Base-by-base conservation (phyloP, 176 grass and related monocot genomes). In the Melocanna baccifera region DNA sequence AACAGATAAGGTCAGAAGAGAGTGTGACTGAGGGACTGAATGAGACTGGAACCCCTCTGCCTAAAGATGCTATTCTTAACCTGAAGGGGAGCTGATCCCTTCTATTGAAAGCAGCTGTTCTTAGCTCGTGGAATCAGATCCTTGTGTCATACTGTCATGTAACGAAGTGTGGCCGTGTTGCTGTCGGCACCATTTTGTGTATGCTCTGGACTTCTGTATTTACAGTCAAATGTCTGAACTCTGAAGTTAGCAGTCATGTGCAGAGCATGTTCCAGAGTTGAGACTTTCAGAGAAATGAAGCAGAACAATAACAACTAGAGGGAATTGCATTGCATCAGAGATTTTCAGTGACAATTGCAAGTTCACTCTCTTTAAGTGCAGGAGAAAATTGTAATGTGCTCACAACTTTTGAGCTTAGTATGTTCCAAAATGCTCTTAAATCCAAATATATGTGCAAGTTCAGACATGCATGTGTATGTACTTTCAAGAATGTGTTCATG, bases 31-130 rank as follows among this genome's bases (percentile, higher is more conserved):
- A 85, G 9, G 46, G 48, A 68, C 41, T 40, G 57, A 80, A 50
- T 79, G 75, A 59, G 76, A 85, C 29, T 9, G 19, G n/a, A 48
- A 64, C 29, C n/a, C 64, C 66, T 82, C 53, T 82, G 56, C 84
- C 57, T 39, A 78, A 82, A 82, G 72, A 82, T 86, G 78, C 72
- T 86, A 78, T 42, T 86, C 79, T 73, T 48, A 52, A 87, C 56
- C 30, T 48, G 48, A 78, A 37, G 59, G 36, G 73, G 57, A 29
- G 67, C 15, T 57, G 39, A 67, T 90, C 48, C 57, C 55, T 77
- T 64, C 74, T 61, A 70, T 68, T 7, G 39, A 58, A 59, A 67
- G 29, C 6, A 28, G 7, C 66, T 36, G 37, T 57, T 76, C 79
- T 73, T 86, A 79, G 67, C 84, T 16, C 1, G 25, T 64, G 50